Evolutionary conservation across 768 basidiomycete species (phyloP).

Genomic region (Tricholoma saponaceum): DNA sequence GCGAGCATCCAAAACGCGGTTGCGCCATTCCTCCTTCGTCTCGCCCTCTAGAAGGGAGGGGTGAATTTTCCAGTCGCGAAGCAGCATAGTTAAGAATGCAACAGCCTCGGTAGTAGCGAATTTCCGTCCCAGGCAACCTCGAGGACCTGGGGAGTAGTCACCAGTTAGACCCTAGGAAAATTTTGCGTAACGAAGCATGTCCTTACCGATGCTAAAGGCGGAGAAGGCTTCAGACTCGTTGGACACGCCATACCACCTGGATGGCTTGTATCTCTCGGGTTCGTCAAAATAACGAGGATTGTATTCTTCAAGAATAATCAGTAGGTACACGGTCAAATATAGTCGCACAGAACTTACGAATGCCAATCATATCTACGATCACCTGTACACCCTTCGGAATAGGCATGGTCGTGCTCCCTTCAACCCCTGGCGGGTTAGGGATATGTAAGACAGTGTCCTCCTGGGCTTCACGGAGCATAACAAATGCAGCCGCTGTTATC

Average conservation of each 20-base stretch:
- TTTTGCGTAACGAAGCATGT: not conserved
- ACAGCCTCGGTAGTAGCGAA: conserved; percentile 53
- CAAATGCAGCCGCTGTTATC: conserved; percentile 32
- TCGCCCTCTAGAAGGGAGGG: conserved; percentile 38
- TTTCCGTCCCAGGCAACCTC: conserved; percentile 51
- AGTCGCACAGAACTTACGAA: conserved; percentile 31
- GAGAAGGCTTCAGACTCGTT: conserved; percentile 40
- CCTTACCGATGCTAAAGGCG: conserved; percentile 40
- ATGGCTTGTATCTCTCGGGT: conserved; percentile 45
- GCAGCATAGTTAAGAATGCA: conserved; percentile 45
- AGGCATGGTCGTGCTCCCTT: conserved; percentile 32
- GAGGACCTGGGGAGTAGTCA: conserved; percentile 29
- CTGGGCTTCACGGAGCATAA: conserved; percentile 39
- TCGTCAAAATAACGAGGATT: conserved; percentile 47
- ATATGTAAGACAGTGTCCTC: conserved; percentile 39
- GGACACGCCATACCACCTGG: conserved; percentile 43
- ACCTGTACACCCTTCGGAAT: conserved; percentile 38
- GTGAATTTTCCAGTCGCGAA: conserved; percentile 50
- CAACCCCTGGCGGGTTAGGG: conserved; percentile 34
- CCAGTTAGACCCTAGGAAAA: not conserved
- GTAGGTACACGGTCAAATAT: not conserved
- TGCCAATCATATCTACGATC: conserved; percentile 45
- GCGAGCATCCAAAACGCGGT: conserved; percentile 32
- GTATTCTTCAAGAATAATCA: conserved; percentile 31
- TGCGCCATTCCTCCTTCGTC: conserved; percentile 34